phyloP scores from a whole-genome alignment of 1,139 yeast genomes.

The Suhomyces anneliseae region DNA sequence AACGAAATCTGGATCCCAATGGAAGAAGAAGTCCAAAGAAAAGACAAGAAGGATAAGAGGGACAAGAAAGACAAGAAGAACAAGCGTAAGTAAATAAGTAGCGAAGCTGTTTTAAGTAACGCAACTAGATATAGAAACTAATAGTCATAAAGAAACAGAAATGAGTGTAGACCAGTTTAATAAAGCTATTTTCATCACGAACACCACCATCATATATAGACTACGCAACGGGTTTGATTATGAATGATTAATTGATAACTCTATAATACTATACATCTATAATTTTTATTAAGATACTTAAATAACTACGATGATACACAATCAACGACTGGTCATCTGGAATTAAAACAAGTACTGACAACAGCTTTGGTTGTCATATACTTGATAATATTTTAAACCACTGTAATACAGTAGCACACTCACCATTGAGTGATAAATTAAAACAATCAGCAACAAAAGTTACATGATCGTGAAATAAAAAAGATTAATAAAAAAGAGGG shows the following conservation, averaged over 20 bases:
- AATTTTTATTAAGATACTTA: neutral
- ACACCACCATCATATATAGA: neutral
- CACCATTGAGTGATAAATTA: no score
- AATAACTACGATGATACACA: neutral
- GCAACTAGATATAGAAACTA: neutral
- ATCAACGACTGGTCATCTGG: no score
- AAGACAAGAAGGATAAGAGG: constrained; percentile 8
- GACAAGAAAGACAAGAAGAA: constrained; percentile 3
- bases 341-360: no score
- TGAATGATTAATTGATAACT: neutral
- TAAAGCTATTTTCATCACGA: neutral
- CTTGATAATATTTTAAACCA: no score
- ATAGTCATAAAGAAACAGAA: constrained; percentile 3
- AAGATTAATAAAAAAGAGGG: no score
- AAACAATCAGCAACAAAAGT: no score
- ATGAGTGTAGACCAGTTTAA: neutral
- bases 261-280: constrained; percentile 4
- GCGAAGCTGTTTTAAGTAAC: neutral
- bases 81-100: neutral
- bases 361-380: no score
- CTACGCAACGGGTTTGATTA: neutral
- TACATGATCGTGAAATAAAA: no score
- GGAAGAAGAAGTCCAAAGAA: constrained; percentile 13
- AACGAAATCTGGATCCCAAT: constrained; percentile 42
- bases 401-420: no score